phyloP scores from a whole-genome alignment of 1,284 basidiomycete genomes.

The Hortiboletus rubellus region DNA sequence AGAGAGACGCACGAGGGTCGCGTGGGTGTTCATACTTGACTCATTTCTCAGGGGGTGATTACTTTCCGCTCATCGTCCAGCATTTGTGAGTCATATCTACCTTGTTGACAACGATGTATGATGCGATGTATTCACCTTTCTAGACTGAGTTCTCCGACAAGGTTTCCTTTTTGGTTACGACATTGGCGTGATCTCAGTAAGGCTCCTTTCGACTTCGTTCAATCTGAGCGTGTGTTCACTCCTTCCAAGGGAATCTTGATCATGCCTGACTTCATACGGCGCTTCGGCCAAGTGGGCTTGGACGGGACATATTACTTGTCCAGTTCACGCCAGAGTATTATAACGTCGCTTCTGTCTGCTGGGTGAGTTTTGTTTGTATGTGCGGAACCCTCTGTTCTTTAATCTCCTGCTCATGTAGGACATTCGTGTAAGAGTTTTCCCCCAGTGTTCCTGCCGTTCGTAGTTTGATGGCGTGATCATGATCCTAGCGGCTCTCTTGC shows the following conservation, averaged over 20 bases:
- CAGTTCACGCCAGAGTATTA: conserved; percentile 67
- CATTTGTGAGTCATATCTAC: neutral
- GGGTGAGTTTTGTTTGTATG: conserved; percentile 45
- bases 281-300: conserved; percentile 59
- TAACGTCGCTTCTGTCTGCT: conserved; percentile 75
- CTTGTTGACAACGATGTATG: neutral
- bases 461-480: neutral
- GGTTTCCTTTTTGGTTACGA: conserved; percentile 68
- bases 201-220: conserved; percentile 8
- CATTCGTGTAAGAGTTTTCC: conserved; percentile 52
- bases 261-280: conserved; percentile 72
- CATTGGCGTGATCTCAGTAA: conserved; percentile 65
- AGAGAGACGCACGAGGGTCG: neutral
- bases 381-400: neutral
- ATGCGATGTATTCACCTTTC: neutral
- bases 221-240: neutral
- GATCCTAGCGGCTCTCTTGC: conserved; percentile 57
- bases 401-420: conserved; percentile 33
- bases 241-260: conserved; percentile 65
- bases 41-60: conserved; percentile 12
- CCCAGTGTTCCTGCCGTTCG: neutral
- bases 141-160: conserved; percentile 23
- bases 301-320: conserved; percentile 55
- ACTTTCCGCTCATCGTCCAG: neutral
- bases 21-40: conserved; percentile 22